These are phyloP conservation scores for Hordeum marinum DNA, from an alignment of 176 grass and related monocot genomes.

Conservation along the genomic window DNA sequence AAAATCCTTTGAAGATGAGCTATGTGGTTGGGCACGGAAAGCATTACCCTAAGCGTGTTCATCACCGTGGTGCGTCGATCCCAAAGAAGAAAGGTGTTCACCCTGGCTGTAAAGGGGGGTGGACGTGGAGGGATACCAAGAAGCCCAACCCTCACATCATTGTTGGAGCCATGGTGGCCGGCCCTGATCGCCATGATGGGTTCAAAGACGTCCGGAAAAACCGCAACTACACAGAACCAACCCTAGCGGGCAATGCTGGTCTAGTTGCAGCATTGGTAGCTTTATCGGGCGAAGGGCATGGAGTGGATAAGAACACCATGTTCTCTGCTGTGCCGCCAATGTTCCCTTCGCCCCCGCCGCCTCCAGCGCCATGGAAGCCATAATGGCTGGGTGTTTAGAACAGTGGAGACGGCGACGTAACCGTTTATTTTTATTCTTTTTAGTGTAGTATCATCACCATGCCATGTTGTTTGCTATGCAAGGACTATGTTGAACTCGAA, in stretches of 20 bases:
- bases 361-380: conserved; percentile 85
- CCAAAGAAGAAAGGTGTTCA: conserved; percentile 81
- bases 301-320: conserved; percentile 88
- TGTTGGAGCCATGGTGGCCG: conserved; percentile 77
- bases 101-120: conserved; percentile 76
- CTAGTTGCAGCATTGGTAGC: conserved; percentile 76
- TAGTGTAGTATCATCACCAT: conserved; percentile 8
- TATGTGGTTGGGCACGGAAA: conserved; percentile 73
- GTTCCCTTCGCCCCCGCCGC: conserved; percentile 80
- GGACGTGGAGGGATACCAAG: conserved; percentile 85
- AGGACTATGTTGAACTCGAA: background rate
- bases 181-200: conserved; percentile 70
- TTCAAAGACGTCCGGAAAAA: conserved; percentile 77
- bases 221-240: conserved; percentile 87
- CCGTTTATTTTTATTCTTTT: background rate
- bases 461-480: background rate
- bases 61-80: conserved; percentile 91
- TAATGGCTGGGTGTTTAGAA: conserved; percentile 19
- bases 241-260: conserved; percentile 82
- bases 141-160: conserved; percentile 79
- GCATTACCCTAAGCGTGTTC: conserved; percentile 76
- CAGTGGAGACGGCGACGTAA: conserved; percentile 8
- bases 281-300: conserved; percentile 61
- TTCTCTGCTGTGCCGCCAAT: conserved; percentile 90
- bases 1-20: conserved; percentile 93